These are phyloP conservation scores for Stemphylium beticola DNA, from an alignment of 2,329 filamentous ascomycete genomes.

Conservation along the genomic window DNA sequence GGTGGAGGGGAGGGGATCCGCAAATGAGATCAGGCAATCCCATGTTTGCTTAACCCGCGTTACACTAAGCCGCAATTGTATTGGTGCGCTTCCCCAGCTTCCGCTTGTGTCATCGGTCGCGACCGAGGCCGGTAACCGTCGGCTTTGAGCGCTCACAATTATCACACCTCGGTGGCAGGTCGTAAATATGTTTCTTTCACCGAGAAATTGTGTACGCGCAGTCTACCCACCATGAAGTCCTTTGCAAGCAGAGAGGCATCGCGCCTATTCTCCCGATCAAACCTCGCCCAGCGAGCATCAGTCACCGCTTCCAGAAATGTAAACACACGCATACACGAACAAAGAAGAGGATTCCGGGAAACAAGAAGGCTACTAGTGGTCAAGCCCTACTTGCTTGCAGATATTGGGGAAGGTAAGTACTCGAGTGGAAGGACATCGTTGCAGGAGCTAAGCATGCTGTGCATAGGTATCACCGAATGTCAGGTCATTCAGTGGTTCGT, in stretches of 20 bases:
- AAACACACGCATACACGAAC: constrained; percentile 29
- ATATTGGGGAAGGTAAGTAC: constrained; percentile 81
- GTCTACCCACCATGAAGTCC: constrained; percentile 37
- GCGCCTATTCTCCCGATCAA: constrained; percentile 34
- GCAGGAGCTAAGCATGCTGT: constrained; percentile 13
- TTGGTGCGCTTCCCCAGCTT: constrained; percentile 25
- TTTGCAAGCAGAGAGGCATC: constrained; percentile 40
- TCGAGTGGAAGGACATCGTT: not conserved
- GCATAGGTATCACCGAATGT: constrained; percentile 89
- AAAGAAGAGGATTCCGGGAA: constrained; percentile 48
- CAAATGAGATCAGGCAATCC: not conserved
- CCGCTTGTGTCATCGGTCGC: constrained; percentile 20
- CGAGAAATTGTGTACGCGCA: constrained; percentile 13
- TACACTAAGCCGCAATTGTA: constrained; percentile 7
- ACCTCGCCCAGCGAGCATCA: constrained; percentile 26
- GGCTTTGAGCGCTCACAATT: constrained; percentile 25
- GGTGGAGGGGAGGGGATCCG: not conserved
- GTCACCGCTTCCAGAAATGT: constrained; percentile 30
- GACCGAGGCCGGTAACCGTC: constrained; percentile 25
- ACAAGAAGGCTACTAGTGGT: constrained; percentile 56
- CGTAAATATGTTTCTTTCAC: constrained; percentile 34
- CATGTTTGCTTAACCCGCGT: constrained; percentile 27
- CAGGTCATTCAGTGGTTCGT: constrained; percentile 99
- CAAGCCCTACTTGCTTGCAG: constrained; percentile 81
- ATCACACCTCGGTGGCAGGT: constrained; percentile 26